These are phyloP conservation scores for Wickerhamiella lipophila DNA, from an alignment of 805 yeast genomes.

Conservation along the genomic window DNA sequence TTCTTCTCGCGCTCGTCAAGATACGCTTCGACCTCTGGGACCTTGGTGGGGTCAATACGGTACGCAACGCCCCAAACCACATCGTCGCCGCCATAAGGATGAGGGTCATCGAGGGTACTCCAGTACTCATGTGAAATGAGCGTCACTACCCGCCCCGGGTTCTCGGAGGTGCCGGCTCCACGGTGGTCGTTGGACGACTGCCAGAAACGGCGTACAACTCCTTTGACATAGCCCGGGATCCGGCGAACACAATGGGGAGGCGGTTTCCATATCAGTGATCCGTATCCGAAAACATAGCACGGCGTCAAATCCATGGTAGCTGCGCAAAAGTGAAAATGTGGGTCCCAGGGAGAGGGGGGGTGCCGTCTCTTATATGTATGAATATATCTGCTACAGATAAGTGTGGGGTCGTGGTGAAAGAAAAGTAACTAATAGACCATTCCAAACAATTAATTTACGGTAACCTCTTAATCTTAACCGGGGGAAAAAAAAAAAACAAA, in stretches of 20 bases:
- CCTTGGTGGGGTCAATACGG: conserved; percentile 55
- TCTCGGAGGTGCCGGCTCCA: conserved; percentile 53
- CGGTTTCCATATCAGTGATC: conserved; percentile 79
- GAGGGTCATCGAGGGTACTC: conserved; percentile 38
- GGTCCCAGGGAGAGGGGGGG: background rate
- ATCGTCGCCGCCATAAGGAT: conserved; percentile 29
- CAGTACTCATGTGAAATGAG: conserved; percentile 44
- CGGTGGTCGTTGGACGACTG: conserved; percentile 82
- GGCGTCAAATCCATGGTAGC: background rate
- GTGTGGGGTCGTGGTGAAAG: too few relatives aligned
- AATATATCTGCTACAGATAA: too few relatives aligned
- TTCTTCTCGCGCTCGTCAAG: conserved; percentile 78
- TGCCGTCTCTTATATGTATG: too few relatives aligned
- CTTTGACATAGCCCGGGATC: conserved; percentile 61
- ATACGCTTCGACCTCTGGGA: conserved; percentile 48
- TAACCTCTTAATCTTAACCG: too few relatives aligned
- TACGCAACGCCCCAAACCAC: conserved; percentile 70
- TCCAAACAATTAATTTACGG: too few relatives aligned
- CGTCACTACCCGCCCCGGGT: conserved; percentile 87
- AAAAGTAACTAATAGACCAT: too few relatives aligned
- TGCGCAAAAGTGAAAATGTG: background rate
- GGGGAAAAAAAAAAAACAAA: too few relatives aligned
- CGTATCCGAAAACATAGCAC: conserved; percentile 78
- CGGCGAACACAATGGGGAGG: conserved; percentile 57
- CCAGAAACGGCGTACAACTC: conserved; percentile 79